A percentile compares a stretch with the other conserved stretches of the same genome.
phyloP scores from a whole-genome alignment of 1,284 basidiomycete species.

The Tetrapyrgos nigripes region DNA sequence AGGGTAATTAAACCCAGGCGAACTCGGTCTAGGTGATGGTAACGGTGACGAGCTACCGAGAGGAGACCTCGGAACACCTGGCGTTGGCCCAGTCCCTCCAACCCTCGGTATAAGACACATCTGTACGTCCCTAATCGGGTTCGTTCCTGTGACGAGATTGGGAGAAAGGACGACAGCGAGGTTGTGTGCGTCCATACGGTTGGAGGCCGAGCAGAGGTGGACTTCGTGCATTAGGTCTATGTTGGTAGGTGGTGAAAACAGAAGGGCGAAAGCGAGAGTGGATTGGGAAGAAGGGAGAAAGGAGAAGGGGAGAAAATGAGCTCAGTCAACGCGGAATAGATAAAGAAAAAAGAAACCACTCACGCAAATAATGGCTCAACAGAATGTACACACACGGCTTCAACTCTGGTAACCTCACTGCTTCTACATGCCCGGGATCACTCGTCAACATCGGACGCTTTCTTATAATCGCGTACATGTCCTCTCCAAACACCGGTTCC shows the following conservation, averaged over 20 bases:
- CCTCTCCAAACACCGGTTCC: slow-evolving; percentile 75
- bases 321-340: slow-evolving; percentile 1
- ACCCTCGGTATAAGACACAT: slow-evolving; percentile 77
- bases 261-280: slow-evolving; percentile 39
- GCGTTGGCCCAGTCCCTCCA: slow-evolving; percentile 41
- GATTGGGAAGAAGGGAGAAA: not conserved
- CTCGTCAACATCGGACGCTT: slow-evolving; percentile 67
- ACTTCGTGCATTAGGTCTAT: slow-evolving; percentile 84
- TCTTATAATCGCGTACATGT: slow-evolving; percentile 66
- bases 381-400: slow-evolving; percentile 77
- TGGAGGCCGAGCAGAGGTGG: slow-evolving; percentile 64
- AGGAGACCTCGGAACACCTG: slow-evolving; percentile 27
- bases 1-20: too few species aligned
- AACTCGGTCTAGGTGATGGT: not conserved
- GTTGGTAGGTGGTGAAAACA: too few species aligned
- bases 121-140: slow-evolving; percentile 71
- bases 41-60: not conserved
- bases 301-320: slow-evolving; percentile 2
- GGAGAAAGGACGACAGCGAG: slow-evolving; percentile 81
- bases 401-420: slow-evolving; percentile 65
- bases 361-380: slow-evolving; percentile 75
- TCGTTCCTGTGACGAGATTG: slow-evolving; percentile 75
- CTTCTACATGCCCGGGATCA: slow-evolving; percentile 61
- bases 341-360: slow-evolving; percentile 36
- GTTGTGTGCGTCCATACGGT: slow-evolving; percentile 86